Evolutionary conservation across 768 basidiomycete species (phyloP), one percentile per base, ranked within the genome.

Genomic region (Suillus placidus): DNA sequence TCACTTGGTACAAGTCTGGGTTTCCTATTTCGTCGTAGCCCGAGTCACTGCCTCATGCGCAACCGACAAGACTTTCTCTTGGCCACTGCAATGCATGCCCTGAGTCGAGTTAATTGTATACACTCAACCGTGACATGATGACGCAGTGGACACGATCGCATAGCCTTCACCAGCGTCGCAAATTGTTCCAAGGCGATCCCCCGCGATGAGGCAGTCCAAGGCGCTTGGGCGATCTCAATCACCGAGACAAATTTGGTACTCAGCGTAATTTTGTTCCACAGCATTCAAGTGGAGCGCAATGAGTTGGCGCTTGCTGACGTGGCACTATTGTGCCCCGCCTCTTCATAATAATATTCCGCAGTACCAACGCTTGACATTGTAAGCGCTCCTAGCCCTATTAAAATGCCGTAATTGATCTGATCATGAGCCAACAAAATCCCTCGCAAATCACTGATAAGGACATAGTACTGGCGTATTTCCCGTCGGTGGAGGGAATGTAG

Each of bases 361-460:
- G 61, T 61, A 23, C 20, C 20, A 14, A 26, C 26, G 49, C 54
- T 54, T 20, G 6, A 16, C 26, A 35, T n/a, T 2, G 35, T 57
- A 57, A 18, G 23, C 57, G 57, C 55, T 37, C 35, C 35, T 56
- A 56, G 20, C 14, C 57, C 26, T 30, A 40, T 4, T 49, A 16
- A 26, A 10, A 58, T 40, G 38, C 26, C 57, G 57, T 58, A 58
- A 58, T 26, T 58, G 38, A 58, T 58, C 4, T 38, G 37, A 58
- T 58, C 38, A 58, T 10, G 10, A 26, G 57, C 9, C 38, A 40
- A 30, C 18, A 16, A 18, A 14, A 10, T 18, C 6, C 4, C 23
- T 26, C 23, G 5, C 18, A 40, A 58, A 58, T 58, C 57, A 58
- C 26, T 58, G 23, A 58, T 58, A 40, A 58, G 57, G 57, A 40